A percentile compares a stretch with the other conserved stretches of the same genome.
Evolutionary conservation across 306 rosid species (phyloP).

Genomic region (Rosa lucieae): DNA sequence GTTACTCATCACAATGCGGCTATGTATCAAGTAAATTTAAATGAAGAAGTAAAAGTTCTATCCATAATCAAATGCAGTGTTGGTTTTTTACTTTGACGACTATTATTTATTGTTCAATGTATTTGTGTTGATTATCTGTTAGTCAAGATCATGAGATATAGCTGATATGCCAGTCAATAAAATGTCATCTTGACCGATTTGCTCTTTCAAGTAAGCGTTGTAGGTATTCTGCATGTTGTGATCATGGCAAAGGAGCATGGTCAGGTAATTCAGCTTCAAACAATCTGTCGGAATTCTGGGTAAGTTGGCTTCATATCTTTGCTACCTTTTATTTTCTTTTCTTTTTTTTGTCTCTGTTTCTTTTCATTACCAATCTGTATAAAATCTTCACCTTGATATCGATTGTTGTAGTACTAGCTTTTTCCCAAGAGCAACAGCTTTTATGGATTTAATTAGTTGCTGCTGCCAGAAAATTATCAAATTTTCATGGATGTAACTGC

Average conservation of each 20-base stretch:
- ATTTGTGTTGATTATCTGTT: neutral
- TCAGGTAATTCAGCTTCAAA: neutral
- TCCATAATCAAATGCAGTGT: neutral
- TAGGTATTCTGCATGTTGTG: neutral
- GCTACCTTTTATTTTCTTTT: neutral
- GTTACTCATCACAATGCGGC: slow-evolving; percentile 11
- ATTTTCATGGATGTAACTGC: slow-evolving; percentile 19
- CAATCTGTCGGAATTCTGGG: neutral
- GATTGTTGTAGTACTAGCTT: neutral
- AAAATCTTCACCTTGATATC: neutral
- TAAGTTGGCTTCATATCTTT: neutral
- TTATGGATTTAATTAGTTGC: slow-evolving; percentile 12
- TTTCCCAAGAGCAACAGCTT: neutral
- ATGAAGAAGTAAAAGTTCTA: slow-evolving; percentile 17
- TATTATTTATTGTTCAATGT: neutral
- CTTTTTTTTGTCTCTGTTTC: neutral
- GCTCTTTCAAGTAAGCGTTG: neutral
- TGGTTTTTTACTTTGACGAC: neutral
- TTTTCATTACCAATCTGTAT: neutral
- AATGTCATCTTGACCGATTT: neutral
- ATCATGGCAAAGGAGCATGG: neutral
- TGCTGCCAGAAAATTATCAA: neutral
- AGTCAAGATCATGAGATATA: neutral
- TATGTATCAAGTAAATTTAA: slow-evolving; percentile 13
- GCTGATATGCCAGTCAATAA: neutral